Evolutionary conservation across 305 asterid species (phyloP), one percentile per base, ranked within the genome.

Genomic region (Plantago rigida): DNA sequence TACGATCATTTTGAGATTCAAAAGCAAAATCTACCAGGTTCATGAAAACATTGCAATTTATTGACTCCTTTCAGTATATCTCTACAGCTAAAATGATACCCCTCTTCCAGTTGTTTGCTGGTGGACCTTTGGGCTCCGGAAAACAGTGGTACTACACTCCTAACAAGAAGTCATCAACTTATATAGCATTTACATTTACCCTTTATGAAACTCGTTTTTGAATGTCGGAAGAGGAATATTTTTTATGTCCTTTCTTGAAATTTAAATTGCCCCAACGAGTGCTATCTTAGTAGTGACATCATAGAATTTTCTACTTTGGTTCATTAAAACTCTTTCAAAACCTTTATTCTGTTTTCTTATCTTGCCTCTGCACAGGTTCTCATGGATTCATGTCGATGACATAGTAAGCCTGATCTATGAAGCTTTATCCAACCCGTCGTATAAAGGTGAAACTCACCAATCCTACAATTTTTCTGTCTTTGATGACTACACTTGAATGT

Each of bases 311-410:
- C 39, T 31, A 31, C 6, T 31, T 31, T 31, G 5, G 39, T 31
- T 5, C 7, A 4, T 31, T 5, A 3, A 5, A 31, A 31, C 7
- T 31, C 39, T 51, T 17, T 26, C 12, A 22, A 9, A 41, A 13
- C 10, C 0, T 64, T 2, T 57, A 48, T 48, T 36, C n/a, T 28
- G 2, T n/a, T 8, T 8, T 22, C 0, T 58, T 41, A 44, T 51
- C 13, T 66, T 39, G 34, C 11, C 51, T 67, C 62, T 45, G 61
- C 75, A 87, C 76, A 90, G 97, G 97, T 91, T 91, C 76, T 87
- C 97, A 0, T 91, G 97, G 97, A 91, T 91, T 71, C 97, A 91
- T 62, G 73, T 85, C 63, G 97, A 91, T 62, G 97, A 91, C 73
- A 60, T 85, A 5, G 97, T 91, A 44, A 76, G 68, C 74, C 52